Base-by-base conservation (phyloP, 805 yeast species). In the Saccharomycopsis malanga region DNA sequence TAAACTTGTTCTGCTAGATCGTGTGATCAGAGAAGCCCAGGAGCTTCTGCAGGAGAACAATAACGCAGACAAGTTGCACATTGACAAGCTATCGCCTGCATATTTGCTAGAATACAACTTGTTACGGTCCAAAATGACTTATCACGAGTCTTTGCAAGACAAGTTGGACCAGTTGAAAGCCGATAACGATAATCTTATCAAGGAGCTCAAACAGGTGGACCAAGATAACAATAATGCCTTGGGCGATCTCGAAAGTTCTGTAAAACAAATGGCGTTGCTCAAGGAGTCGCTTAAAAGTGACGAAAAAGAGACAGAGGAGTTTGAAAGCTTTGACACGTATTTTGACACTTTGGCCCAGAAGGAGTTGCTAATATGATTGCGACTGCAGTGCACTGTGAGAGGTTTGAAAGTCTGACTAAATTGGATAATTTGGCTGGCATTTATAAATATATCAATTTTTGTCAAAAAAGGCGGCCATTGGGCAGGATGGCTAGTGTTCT, bases 1-100 rank as follows among this genome's bases (percentile, higher is more conserved):
- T 14, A 65, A 64, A 42, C 51, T 66, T n/a, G 50, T 46, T 4
- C 59, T 56, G 29, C 54, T 68, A 10, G 65, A 65, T 22, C 43
- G 49, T 15, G 62, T 71, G 29, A 56, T 63, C 6, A 55, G 52
- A 3, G 63, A 57, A 21, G 61, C 69, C 1, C 48, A 58, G 12
- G 37, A 37, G 10, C 39, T 60, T 12, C 53, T 53, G 49, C 21
- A 47, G 20, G 29, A 45, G 22, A 46, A 46, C 18, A 48, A 43
- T 10, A 36, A 18, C 4, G 41, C 10, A 3, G 50, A 49, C 1
- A 12, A 29, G 27, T 18, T 49, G 14, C 27, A 10, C 39, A 42
- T 42, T 22, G 43, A 42, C 7, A 35, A 37, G 12, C 25, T 49
- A n/a, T 34, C 50, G 15, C 36, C 34, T 7, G 7, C 12, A 7